Conservation (phyloP, 169 alveolate species). For the Theileria sp. region DNA sequence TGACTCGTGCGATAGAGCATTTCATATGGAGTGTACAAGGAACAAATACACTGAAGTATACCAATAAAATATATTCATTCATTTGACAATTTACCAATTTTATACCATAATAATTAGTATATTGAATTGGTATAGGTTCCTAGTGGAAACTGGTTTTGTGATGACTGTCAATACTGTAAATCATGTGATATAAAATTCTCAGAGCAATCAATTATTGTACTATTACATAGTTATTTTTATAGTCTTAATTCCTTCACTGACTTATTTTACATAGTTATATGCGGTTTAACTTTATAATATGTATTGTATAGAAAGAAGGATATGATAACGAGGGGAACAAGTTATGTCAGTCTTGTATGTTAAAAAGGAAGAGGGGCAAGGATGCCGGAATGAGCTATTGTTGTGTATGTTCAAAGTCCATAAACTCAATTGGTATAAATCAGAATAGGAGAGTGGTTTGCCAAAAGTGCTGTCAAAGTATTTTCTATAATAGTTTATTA, state of each 20-base stretch:
- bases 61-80: neutral
- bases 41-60: conserved; percentile 30
- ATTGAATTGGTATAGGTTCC: conserved; percentile 18
- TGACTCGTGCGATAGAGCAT: conserved; percentile 72
- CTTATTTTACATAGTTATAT: neutral
- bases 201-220: conserved; percentile 17
- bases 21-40: conserved; percentile 65
- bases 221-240: neutral
- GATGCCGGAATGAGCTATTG: neutral
- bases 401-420: conserved; percentile 31
- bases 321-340: conserved; percentile 26
- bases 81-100: neutral
- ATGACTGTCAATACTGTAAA: conserved; percentile 20
- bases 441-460: conserved; percentile 26
- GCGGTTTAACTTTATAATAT: neutral
- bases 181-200: conserved; percentile 19
- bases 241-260: neutral
- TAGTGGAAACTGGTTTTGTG: conserved; percentile 40
- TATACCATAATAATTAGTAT: neutral
- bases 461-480: conserved; percentile 1
- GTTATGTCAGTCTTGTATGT: conserved; percentile 23
- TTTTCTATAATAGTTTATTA: neutral
- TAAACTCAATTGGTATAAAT: neutral
- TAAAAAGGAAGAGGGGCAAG: neutral
- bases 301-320: neutral